Percentiles rank a stretch among this genome's conserved stretches.
These are phyloP conservation scores for Choanephora cucurbitarum DNA, from an alignment of 371 early-diverging fungal genomes.

Conservation along the genomic window DNA sequence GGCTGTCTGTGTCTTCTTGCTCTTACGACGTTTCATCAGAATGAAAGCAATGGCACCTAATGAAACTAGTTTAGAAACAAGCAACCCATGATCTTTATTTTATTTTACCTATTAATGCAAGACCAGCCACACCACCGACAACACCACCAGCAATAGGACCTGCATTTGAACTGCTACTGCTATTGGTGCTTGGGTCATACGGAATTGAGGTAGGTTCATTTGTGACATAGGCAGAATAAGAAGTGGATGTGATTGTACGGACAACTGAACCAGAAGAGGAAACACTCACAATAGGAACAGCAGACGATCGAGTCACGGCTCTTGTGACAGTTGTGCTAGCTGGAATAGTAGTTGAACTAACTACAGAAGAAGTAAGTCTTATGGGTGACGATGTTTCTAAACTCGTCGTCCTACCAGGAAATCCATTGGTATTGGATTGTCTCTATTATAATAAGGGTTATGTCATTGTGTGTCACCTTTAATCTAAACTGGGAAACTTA, in stretches of 20 bases:
- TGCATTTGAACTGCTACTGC: not conserved
- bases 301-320: constrained; percentile 10
- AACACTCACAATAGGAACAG: constrained; percentile 20
- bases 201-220: constrained; percentile 1
- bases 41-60: constrained; percentile 8
- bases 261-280: constrained; percentile 14
- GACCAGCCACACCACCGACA: constrained; percentile 22
- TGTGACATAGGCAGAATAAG: constrained; percentile 16
- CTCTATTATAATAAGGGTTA: too few relatives aligned
- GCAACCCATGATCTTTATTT: not conserved
- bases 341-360: not conserved
- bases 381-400: not conserved
- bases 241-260: constrained; percentile 20
- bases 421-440: not conserved
- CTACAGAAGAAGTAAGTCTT: not conserved
- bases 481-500: too few relatives aligned
- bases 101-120: constrained; percentile 21
- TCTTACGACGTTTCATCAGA: constrained; percentile 12
- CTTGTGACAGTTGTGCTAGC: not conserved
- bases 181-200: not conserved
- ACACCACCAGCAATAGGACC: constrained; percentile 32
- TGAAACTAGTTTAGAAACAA: not conserved
- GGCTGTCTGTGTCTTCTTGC: constrained; percentile 1
- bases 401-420: not conserved
- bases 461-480: too few relatives aligned